These are phyloP conservation scores for Durusdinium trenchii DNA, from an alignment of 73 alveolate species.

Conservation along the genomic window DNA sequence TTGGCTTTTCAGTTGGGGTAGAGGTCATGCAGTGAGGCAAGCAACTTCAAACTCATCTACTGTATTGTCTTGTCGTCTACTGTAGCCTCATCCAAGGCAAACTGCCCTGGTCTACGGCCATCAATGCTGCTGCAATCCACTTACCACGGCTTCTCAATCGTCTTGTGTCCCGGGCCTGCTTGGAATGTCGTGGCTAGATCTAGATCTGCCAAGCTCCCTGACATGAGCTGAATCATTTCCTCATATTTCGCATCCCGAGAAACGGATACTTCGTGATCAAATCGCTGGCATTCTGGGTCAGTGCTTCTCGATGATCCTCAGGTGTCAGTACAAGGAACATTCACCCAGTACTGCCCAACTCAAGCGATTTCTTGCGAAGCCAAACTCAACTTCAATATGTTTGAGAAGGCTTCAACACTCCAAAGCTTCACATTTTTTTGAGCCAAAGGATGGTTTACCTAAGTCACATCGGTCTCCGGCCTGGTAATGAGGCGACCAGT, in stretches of 20 bases:
- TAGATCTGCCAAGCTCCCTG: background rate
- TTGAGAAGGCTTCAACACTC: background rate
- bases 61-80: no score
- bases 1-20: background rate
- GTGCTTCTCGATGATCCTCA: background rate
- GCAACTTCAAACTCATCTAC: no score
- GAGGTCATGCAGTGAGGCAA: background rate
- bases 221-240: background rate
- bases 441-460: background rate
- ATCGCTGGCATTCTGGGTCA: conserved; percentile 7
- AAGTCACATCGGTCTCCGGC: background rate
- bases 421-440: background rate
- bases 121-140: no score
- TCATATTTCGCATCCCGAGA: background rate
- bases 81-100: no score
- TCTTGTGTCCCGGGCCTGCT: no score
- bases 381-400: no score
- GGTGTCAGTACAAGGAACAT: background rate
- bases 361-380: background rate
- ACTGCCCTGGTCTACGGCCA: no score
- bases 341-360: background rate
- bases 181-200: no score
- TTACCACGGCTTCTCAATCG: no score
- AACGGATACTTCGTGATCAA: conserved; percentile 19
- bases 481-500: conserved; percentile 58